Evolutionary conservation across 345 rosid genomes (phyloP).

Genomic region (Rhodamnia argentea): DNA sequence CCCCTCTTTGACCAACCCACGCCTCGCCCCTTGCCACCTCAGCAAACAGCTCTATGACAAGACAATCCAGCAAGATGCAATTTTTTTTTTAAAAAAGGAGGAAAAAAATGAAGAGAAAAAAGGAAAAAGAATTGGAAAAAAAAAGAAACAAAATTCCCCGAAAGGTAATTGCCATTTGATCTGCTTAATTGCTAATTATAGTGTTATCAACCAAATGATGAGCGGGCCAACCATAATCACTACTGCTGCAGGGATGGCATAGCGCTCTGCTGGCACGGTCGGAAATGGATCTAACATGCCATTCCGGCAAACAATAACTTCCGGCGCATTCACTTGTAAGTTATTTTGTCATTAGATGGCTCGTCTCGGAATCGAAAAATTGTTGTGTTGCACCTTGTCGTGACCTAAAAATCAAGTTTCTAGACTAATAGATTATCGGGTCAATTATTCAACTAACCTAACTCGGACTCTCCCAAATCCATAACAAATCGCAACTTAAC

Average conservation of each 20-base stretch:
- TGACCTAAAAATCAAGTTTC: too few relatives aligned
- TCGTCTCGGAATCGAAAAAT: neutral
- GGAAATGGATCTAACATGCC: neutral
- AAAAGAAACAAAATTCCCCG: neutral
- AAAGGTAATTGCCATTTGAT: neutral
- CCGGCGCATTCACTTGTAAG: rapidly evolving
- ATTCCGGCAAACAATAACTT: neutral
- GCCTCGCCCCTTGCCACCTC: neutral
- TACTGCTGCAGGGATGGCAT: neutral
- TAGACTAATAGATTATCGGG: too few relatives aligned
- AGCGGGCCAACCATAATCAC: neutral
- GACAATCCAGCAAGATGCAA: neutral
- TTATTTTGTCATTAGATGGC: neutral
- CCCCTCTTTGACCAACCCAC: neutral
- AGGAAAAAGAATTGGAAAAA: too few relatives aligned
- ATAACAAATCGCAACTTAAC: too few relatives aligned
- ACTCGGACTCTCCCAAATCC: too few relatives aligned
- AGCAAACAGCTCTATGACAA: neutral
- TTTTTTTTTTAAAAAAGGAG: neutral
- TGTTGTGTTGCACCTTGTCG: too few relatives aligned
- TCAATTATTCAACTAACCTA: too few relatives aligned
- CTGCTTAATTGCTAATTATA: neutral
- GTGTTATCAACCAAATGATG: neutral
- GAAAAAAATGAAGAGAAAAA: too few relatives aligned
- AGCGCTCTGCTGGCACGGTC: neutral